Percentiles rank a stretch among this genome's conserved stretches.
These are phyloP conservation scores for Tricholoma hemisulphureum DNA, from an alignment of 768 basidiomycete genomes.

Conservation along the genomic window DNA sequence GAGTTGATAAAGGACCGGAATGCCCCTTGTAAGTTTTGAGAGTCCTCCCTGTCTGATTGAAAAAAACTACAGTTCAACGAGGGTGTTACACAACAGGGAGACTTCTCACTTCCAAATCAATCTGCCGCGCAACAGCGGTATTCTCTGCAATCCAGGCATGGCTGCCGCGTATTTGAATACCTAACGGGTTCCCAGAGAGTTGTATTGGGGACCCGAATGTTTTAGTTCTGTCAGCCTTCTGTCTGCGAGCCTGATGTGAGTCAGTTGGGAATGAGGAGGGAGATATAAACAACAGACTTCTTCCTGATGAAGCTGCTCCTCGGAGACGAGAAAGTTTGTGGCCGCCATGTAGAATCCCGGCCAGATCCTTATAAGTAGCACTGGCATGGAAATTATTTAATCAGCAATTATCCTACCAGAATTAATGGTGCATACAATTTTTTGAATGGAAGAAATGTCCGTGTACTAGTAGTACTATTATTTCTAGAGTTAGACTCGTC, in stretches of 20 bases:
- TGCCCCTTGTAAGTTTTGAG: conserved; percentile 79
- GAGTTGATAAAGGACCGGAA: conserved; percentile 81
- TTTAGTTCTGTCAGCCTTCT: conserved; percentile 71
- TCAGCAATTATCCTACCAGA: no score
- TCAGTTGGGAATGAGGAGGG: conserved; percentile 8
- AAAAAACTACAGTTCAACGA: background rate
- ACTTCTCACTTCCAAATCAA: conserved; percentile 69
- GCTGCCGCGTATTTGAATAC: conserved; percentile 60
- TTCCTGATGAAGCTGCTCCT: conserved; percentile 64
- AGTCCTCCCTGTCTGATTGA: conserved; percentile 75
- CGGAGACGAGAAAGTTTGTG: conserved; percentile 66
- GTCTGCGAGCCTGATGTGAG: conserved; percentile 54
- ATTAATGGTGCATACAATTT: no score
- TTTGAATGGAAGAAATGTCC: no score
- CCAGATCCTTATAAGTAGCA: no score
- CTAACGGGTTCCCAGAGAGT: conserved; percentile 72
- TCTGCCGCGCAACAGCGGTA: conserved; percentile 66
- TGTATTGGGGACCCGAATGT: conserved; percentile 76
- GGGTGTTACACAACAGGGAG: background rate
- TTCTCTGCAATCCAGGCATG: conserved; percentile 89
- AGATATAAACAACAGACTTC: conserved; percentile 41
- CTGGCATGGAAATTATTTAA: no score
- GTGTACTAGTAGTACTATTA: no score
- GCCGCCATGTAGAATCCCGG: no score
- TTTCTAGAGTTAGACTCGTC: no score